phyloP scores from a whole-genome alignment of 371 early-diverging fungal genomes.

The Circinella minor region DNA sequence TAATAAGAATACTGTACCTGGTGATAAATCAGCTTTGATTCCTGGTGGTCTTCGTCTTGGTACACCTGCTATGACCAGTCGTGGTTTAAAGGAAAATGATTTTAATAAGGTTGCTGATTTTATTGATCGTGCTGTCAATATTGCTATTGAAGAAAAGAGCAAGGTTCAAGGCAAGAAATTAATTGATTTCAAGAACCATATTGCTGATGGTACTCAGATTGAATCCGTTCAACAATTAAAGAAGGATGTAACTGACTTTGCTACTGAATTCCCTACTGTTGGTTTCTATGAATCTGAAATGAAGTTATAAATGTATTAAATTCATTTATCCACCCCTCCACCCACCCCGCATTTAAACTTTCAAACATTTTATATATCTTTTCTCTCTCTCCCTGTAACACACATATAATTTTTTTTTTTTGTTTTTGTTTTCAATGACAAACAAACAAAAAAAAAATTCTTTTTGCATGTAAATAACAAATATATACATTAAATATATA shows the following conservation, averaged over 20 bases:
- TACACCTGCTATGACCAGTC: slow-evolving; percentile 97
- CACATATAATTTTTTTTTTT: not conserved
- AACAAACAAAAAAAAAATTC: no score
- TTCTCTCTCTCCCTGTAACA: not conserved
- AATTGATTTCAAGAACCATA: slow-evolving; percentile 71
- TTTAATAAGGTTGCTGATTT: slow-evolving; percentile 86
- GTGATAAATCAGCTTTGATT: slow-evolving; percentile 93
- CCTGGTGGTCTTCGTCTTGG: slow-evolving; percentile 96
- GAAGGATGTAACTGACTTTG: slow-evolving; percentile 70
- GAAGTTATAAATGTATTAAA: slow-evolving; percentile 35
- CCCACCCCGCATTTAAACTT: not conserved
- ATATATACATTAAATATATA: not conserved
- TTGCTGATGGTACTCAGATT: slow-evolving; percentile 57
- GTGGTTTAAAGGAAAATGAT: slow-evolving; percentile 89
- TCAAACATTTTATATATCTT: not conserved
- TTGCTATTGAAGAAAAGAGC: slow-evolving; percentile 66
- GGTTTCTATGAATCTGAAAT: slow-evolving; percentile 69
- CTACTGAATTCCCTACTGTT: slow-evolving; percentile 71
- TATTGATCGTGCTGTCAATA: slow-evolving; percentile 82
- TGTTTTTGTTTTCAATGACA: not conserved
- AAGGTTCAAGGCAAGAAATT: slow-evolving; percentile 67
- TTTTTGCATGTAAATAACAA: not conserved
- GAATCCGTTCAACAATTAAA: slow-evolving; percentile 62
- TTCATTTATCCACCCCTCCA: no score
- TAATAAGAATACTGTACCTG: slow-evolving; percentile 99